These are phyloP conservation scores for Ilyonectria sp. DNA, from an alignment of 2,329 filamentous ascomycete species.

Conservation along the genomic window DNA sequence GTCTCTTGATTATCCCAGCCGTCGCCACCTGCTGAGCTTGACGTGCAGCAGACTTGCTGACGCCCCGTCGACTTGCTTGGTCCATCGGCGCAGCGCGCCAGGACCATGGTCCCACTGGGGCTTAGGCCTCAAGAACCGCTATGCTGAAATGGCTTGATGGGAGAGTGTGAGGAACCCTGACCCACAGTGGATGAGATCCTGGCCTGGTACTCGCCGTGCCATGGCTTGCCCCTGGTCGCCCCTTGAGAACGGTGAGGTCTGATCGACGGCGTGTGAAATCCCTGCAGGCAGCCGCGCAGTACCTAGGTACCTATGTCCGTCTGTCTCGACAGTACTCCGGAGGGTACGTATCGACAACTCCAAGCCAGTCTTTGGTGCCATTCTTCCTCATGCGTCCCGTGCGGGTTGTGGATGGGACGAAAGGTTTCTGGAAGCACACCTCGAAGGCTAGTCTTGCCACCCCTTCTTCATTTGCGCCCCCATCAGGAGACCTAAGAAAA, in stretches of 20 bases:
- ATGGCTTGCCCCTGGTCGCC: constrained; percentile 39
- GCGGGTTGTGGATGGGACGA: constrained; percentile 23
- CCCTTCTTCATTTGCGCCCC: constrained; percentile 39
- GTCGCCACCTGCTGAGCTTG: constrained; percentile 18
- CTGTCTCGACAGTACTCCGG: background rate
- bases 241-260: constrained; percentile 46
- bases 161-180: constrained; percentile 30
- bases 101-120: constrained; percentile 32
- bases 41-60: constrained; percentile 22
- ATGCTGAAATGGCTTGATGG: constrained; percentile 37
- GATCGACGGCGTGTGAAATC: constrained; percentile 41
- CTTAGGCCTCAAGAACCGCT: constrained; percentile 40
- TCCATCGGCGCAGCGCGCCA: constrained; percentile 3
- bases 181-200: constrained; percentile 36
- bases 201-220: constrained; percentile 30
- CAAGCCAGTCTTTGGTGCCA: constrained; percentile 24
- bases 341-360: constrained; percentile 19
- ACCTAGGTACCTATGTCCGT: constrained; percentile 14
- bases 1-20: constrained; percentile 3
- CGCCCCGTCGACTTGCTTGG: constrained; percentile 14
- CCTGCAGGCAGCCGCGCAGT: constrained; percentile 41
- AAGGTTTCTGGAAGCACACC: constrained; percentile 49
- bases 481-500: constrained; percentile 38
- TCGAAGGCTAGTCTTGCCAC: constrained; percentile 36
- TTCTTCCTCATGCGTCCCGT: constrained; percentile 27